Evolutionary conservation across 2,329 filamentous ascomycete species (phyloP), one percentile per base, ranked within the genome.

Genomic region (Colletotrichum paranaense): DNA sequence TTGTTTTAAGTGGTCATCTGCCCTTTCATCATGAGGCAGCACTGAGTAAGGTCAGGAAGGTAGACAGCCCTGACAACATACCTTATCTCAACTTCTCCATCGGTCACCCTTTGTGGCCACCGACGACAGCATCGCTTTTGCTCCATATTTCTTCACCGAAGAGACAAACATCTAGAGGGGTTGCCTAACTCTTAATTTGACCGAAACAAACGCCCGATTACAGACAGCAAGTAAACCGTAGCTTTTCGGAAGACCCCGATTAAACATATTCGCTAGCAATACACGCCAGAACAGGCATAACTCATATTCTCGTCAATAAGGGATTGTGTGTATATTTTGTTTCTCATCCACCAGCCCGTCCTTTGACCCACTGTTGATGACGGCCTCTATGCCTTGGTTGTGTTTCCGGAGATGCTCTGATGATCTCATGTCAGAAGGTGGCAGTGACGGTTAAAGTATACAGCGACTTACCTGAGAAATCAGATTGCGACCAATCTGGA

Each of bases 401-500:
- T 59, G 30, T 74, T 74, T 52, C 63, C 67, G n/a, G 72, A 68
- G 30, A 68, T 55, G 49, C 56, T 75, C 68, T 68, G 24, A 9
- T 8, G 22, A 4, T 28, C n/a, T 32, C 32, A 22, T 26, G 22
- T 64, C 9, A 67, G 53, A 8, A 58, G n/a, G n/a, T 26, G 19
- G 12, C 30, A 8, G n/a, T 28, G 7, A 9, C 19, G 9, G 26
- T 24, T 8, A 19, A 42, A 16, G 9, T 11, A 12, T n/a, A 57
- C 14, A 11, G 28, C 19, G 16, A 69, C 78, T 68, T 72, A 81
- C 83, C 79, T 88, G 84, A n/a, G 85, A 81, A 76, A 92, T 91
- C 79, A 90, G 82, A 28, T 78, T 83, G 66, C 86, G 86, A 4
- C 90, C 90, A 30, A 91, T 84, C 62, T 88, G 81, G 64, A 92